Percentiles rank a stretch among this genome's conserved stretches.
Conservation (phyloP, 352 stramenopile genomes). For the Pythium graminicola region DNA sequence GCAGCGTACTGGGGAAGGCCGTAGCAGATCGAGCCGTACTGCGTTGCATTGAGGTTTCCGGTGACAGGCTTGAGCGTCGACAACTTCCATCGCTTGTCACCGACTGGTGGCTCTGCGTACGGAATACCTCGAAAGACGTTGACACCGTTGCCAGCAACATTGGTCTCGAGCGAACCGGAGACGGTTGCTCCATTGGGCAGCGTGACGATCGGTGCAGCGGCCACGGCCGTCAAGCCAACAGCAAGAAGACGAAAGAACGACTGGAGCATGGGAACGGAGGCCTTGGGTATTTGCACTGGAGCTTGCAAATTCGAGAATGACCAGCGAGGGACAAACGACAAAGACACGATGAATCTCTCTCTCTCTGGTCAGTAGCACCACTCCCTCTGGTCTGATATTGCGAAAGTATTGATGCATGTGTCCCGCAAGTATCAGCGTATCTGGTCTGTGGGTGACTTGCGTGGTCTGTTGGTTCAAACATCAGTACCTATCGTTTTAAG, state of each 20-base stretch:
- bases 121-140: slow-evolving; percentile 6
- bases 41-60: not conserved
- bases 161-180: not conserved
- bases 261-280: not conserved
- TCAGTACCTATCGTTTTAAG: too few relatives aligned
- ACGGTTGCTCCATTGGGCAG: not conserved
- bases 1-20: not conserved
- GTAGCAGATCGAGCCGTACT: slow-evolving; percentile 7
- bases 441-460: too few relatives aligned
- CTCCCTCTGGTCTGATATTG: too few relatives aligned
- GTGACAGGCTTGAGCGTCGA: slow-evolving; percentile 9
- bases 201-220: not conserved
- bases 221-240: not conserved
- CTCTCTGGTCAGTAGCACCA: too few relatives aligned
- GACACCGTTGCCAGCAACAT: not conserved
- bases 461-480: too few relatives aligned
- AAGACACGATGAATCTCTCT: not conserved
- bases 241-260: not conserved
- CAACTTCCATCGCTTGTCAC: slow-evolving; percentile 8
- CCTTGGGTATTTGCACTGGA: too few relatives aligned
- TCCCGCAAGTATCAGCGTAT: too few relatives aligned
- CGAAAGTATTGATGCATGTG: too few relatives aligned
- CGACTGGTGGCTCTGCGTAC: slow-evolving; percentile 2
- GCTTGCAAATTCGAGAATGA: not conserved
- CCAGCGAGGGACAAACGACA: not conserved